Evolutionary conservation across 352 stramenopile species (phyloP), one percentile per base, ranked within the genome.

Genomic region (Phytophthora vignae): DNA sequence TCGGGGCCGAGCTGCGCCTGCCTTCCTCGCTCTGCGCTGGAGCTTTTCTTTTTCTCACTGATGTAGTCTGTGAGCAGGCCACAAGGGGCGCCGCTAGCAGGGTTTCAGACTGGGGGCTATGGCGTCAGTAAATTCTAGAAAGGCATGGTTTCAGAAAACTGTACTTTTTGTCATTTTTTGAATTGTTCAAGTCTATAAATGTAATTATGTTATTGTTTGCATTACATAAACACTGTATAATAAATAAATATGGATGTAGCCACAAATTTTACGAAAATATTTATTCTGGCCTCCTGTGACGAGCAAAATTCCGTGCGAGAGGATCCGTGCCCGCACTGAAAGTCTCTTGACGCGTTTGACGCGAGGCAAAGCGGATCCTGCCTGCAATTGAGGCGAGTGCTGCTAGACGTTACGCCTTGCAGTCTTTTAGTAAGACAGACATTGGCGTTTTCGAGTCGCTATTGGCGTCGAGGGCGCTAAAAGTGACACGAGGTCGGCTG

Each of bases 31-130:
- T 72, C 64, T 70, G 64, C 55, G 29, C 69, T 73, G 53, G 65
- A 78, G 74, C 74, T 81, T 73, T 74, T 82, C 67, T 77, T 82
- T 81, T 71, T 79, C 71, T 78, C 66, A 73, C 55, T 70, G 52
- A 46, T 71, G 72, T 53, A 71, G 54, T 65, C 72, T 73, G 68
- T 61, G 61, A 76, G 68, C 58, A 69, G 62, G 62, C 50, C 62
- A 63, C 53, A 55, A 71, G 64, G 55, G 62, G 55, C 48, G 56
- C 36, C 56, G 48, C 56, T 29, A 11, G 25, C 12, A 29, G 57
- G 59, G 65, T 74, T 71, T 74, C 66, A 74, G 60, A 62, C 44
- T 31, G 40, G 15, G 40, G 40, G 40, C 40, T 21, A 49, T 49
- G 40, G 40, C 5, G 3, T 9, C 14, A 19, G 40, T 49, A 49